Percentiles rank a stretch among this genome's conserved stretches.
Conservation (phyloP, 345 rosid genomes). For the Cardamine occulta region DNA sequence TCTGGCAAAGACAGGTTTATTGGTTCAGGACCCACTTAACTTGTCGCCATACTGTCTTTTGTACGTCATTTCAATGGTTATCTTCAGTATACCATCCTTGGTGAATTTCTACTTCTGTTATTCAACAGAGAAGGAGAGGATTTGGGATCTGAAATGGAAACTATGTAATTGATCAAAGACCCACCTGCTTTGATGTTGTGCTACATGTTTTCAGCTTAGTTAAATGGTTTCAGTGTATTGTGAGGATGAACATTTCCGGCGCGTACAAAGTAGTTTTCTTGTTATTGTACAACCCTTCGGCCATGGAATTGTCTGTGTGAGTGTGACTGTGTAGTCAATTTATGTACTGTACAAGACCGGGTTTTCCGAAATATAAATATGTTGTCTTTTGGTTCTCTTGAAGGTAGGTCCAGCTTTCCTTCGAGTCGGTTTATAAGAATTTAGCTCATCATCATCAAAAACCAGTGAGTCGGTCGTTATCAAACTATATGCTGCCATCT, state of each 20-base stretch:
- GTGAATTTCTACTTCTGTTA: background rate
- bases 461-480: background rate
- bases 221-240: background rate
- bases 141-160: slow-evolving; percentile 23
- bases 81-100: background rate
- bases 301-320: slow-evolving; percentile 4
- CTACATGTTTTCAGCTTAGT: background rate
- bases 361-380: slow-evolving; percentile 1
- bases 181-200: slow-evolving; percentile 16
- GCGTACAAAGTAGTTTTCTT: slow-evolving; percentile 2
- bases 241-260: background rate
- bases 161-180: background rate
- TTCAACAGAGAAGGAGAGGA: background rate
- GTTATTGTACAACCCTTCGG: background rate
- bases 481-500: slow-evolving; percentile 13
- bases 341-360: background rate
- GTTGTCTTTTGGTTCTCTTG: slow-evolving; percentile 3
- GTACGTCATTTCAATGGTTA: background rate
- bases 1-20: slow-evolving; percentile 1
- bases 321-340: slow-evolving; percentile 12
- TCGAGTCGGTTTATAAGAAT: background rate
- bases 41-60: slow-evolving; percentile 2
- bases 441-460: background rate
- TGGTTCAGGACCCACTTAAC: background rate
- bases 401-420: background rate